phyloP scores from a whole-genome alignment of 2,329 filamentous ascomycete genomes.

The Clonostachys rosea region DNA sequence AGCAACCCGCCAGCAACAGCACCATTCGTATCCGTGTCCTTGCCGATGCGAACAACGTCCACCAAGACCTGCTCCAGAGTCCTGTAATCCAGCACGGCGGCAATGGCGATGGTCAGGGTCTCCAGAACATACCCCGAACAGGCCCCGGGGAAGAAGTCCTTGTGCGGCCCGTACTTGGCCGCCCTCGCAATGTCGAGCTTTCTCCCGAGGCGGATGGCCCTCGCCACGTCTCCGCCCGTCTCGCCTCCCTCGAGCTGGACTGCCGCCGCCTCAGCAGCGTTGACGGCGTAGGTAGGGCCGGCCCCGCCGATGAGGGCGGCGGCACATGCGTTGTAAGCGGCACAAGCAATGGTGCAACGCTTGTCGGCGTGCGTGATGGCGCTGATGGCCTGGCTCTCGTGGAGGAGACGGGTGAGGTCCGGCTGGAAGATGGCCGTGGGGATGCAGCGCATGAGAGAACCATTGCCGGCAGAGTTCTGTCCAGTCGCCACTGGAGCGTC shows the following conservation, averaged over 20 bases:
- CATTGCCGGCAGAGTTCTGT: conserved; percentile 31
- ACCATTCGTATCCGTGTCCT: conserved; percentile 41
- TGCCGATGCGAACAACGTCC: conserved; percentile 38
- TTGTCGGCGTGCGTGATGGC: conserved; percentile 30
- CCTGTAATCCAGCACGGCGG: conserved; percentile 31
- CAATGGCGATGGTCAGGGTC: conserved; percentile 31
- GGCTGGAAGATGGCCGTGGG: conserved; percentile 33
- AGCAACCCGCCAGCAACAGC: conserved; percentile 39
- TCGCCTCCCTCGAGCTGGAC: conserved; percentile 11
- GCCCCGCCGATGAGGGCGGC: conserved; percentile 18
- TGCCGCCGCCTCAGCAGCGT: conserved; percentile 14
- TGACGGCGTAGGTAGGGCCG: conserved; percentile 16
- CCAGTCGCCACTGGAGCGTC: conserved; percentile 29
- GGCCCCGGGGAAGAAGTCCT: conserved; percentile 15
- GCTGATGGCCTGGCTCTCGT: conserved; percentile 28
- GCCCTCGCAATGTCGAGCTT: conserved; percentile 15
- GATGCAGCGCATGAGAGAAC: conserved; percentile 41
- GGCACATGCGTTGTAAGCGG: conserved; percentile 28
- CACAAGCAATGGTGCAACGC: conserved; percentile 27
- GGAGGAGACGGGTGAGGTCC: conserved; percentile 13
- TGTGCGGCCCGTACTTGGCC: conserved; percentile 20
- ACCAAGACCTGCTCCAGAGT: conserved; percentile 34
- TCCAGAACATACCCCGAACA: conserved; percentile 36
- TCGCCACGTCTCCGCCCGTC: conserved; percentile 10
- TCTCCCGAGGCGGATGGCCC: conserved; percentile 20